A percentile compares a stretch with the other conserved stretches of the same genome.
These are phyloP conservation scores for Eucalyptus regnans DNA, from an alignment of 345 rosid genomes.

Conservation along the genomic window DNA sequence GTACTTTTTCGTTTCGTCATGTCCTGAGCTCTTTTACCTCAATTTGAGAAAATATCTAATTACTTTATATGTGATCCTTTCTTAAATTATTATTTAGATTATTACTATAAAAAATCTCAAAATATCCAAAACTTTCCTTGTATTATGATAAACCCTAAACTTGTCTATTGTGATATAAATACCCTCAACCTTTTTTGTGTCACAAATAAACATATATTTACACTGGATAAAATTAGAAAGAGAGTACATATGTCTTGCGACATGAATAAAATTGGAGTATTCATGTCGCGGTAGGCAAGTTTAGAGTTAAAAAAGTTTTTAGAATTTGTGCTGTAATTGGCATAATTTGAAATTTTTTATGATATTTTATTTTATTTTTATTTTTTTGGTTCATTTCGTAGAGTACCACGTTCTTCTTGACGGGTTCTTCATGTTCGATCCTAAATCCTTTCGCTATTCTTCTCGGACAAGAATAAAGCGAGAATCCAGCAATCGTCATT, in stretches of 20 bases:
- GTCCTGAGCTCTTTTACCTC: not conserved
- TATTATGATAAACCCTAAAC: not conserved
- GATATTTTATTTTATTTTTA: rapidly evolving
- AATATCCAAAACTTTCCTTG: no score
- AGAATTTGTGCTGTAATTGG: no score
- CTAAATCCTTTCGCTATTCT: not conserved
- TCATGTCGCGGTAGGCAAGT: rapidly evolving
- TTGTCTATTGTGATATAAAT: rapidly evolving
- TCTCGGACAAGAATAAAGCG: not conserved
- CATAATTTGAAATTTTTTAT: no score
- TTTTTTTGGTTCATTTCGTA: no score
- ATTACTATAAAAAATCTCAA: not conserved
- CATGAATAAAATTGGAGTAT: no score
- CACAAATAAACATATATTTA: no score
- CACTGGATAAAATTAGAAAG: rapidly evolving
- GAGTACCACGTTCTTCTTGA: not conserved
- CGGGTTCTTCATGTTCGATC: not conserved
- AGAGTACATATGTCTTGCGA: rapidly evolving
- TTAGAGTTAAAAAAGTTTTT: no score
- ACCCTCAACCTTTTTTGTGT: no score
- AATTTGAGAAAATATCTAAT: not conserved
- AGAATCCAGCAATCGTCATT: rapidly evolving
- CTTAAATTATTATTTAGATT: not conserved
- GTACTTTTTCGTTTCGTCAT: not conserved
- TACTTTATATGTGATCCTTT: not conserved